phyloP scores from a whole-genome alignment of 768 basidiomycete species.

The Mycena capillaripes region DNA sequence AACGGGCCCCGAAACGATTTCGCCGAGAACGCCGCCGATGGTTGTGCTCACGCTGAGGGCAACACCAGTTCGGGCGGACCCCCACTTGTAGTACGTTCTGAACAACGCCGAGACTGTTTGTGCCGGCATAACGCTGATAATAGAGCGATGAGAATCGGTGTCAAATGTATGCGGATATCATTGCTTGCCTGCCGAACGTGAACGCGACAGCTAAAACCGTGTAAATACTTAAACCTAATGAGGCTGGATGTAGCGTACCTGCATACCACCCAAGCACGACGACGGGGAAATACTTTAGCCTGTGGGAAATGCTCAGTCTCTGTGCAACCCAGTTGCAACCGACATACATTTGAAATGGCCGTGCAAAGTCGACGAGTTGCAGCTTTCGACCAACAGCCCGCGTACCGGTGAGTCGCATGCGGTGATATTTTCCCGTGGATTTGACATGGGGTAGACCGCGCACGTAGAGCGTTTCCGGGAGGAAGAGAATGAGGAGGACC shows the following conservation, averaged over 20 bases:
- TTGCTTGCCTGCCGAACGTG: slow-evolving; percentile 35
- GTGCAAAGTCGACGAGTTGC: slow-evolving; percentile 30
- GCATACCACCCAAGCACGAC: slow-evolving; percentile 29
- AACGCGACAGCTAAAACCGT: slow-evolving; percentile 30
- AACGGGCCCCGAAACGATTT: slow-evolving; percentile 37
- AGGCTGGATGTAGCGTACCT: background rate
- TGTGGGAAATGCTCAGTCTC: background rate
- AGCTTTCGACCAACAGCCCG: slow-evolving; percentile 7
- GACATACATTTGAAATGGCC: slow-evolving; percentile 35
- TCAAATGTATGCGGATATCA: background rate
- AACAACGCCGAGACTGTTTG: slow-evolving; percentile 39
- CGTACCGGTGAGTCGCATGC: slow-evolving; percentile 28
- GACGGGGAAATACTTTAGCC: slow-evolving; percentile 34
- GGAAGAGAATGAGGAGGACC: slow-evolving; percentile 28
- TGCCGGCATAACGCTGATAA: slow-evolving; percentile 35
- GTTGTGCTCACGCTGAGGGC: slow-evolving; percentile 36
- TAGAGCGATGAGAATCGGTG: background rate
- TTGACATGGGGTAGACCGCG: slow-evolving; percentile 5
- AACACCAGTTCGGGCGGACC: slow-evolving; percentile 36
- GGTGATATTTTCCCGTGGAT: slow-evolving; percentile 24
- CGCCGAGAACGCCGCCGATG: slow-evolving; percentile 38
- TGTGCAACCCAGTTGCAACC: background rate
- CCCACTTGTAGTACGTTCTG: slow-evolving; percentile 32
- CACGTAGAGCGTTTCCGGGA: slow-evolving; percentile 36
- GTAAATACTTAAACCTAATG: background rate